Evolutionary conservation across 495 filamentous ascomycete species (phyloP), one percentile per base, ranked within the genome.

Genomic region (Saxophila tyrrhenica): DNA sequence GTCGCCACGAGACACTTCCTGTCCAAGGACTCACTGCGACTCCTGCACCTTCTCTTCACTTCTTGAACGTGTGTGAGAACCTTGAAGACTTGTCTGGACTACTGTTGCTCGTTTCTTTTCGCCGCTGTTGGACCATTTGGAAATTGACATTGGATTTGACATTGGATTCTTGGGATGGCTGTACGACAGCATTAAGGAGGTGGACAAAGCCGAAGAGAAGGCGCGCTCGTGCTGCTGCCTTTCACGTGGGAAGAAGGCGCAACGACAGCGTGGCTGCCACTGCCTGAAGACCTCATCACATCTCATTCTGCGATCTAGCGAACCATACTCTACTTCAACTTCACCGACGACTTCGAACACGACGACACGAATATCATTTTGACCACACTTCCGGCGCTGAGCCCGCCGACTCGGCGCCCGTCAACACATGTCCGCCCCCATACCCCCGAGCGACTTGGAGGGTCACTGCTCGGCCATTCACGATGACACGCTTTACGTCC

Each of bases 401-500:
- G 39, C 23, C 15, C 22, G 48, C 25, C 38, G 9, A 45, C 42
- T 38, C 39, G 32, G 49, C 55, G 55, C 49, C 48, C 11, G n/a
- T n/a, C 35, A 19, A 45, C 48, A 35, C 50, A 66, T 66, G 64
- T 57, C 64, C 17, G 48, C 56, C 17, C 69, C 69, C 29, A 47
- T 58, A 61, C 89, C 89, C 52, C 72, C 73, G 13, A 71, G 79
- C 56, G 65, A 78, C 57, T 71, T 95, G 58, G 75, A 78, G 61
- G 81, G 84, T 70, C 79, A 84, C 61, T 98, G 92, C 70, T 92
- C 89, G 16, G 79, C 83, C 54, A 77, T 98, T 50, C 73, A 86
- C 69, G 75, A 90, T 65, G 81, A 86, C 67, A 92, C 84, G 17
- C 79, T 98, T 16, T 98, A 95, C 70, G 81, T 82, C 11, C 96